Evolutionary conservation across 371 early-diverging fungal species (phyloP).

Genomic region (Circinella umbellata): DNA sequence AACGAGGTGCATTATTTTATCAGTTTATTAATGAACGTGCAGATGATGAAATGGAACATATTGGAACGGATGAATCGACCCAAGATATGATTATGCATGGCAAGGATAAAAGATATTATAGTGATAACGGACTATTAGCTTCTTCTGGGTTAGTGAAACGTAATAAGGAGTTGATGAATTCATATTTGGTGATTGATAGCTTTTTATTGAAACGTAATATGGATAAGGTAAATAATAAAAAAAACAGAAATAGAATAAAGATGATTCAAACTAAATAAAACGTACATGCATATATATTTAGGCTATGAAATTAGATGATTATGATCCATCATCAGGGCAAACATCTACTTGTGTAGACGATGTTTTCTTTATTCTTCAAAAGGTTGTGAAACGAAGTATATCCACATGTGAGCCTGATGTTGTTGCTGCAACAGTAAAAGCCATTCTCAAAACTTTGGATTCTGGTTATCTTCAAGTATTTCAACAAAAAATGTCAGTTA

Average conservation of each 20-base stretch:
- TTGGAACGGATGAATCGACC: conserved; percentile 31
- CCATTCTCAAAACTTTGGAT: conserved; percentile 67
- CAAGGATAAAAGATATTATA: conserved; percentile 54
- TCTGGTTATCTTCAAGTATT: conserved; percentile 66
- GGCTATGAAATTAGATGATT: conserved; percentile 64
- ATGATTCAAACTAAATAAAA: not conserved
- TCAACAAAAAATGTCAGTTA: conserved; percentile 61
- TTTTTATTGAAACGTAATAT: conserved; percentile 74
- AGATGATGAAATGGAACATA: conserved; percentile 47
- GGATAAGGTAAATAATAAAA: conserved; percentile 62
- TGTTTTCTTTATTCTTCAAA: conserved; percentile 88
- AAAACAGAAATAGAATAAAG: not conserved
- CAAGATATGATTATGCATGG: conserved; percentile 45
- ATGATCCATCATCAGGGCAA: conserved; percentile 48
- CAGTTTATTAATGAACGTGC: conserved; percentile 73
- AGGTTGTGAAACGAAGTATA: conserved; percentile 72
- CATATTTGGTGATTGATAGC: conserved; percentile 76
- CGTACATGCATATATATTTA: conserved; percentile 9
- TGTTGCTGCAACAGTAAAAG: conserved; percentile 65
- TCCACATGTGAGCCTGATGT: conserved; percentile 74
- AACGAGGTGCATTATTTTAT: conserved; percentile 76
- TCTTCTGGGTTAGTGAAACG: conserved; percentile 65
- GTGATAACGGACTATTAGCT: conserved; percentile 51
- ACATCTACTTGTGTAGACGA: conserved; percentile 91
- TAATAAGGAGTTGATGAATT: conserved; percentile 67